Conservation (phyloP, 1,284 basidiomycete genomes). For the Phlebopus sp. region DNA sequence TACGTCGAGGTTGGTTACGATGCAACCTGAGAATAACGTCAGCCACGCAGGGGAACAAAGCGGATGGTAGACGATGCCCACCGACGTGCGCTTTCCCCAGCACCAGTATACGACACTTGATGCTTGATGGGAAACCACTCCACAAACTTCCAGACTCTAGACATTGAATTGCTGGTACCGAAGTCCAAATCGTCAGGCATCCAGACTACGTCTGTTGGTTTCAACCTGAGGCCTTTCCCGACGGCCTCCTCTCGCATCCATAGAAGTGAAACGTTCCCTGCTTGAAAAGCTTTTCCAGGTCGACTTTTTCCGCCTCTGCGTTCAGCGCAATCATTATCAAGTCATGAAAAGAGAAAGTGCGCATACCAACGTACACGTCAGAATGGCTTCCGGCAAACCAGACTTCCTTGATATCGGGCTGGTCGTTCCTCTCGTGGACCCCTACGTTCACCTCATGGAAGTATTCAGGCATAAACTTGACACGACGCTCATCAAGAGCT, state of each 20-base stretch:
- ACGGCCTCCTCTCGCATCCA: conserved; percentile 30
- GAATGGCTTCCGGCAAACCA: conserved; percentile 35
- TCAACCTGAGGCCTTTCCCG: conserved; percentile 18
- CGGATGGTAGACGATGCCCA: conserved; percentile 4
- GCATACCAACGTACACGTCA: conserved; percentile 26
- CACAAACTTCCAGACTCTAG: conserved; percentile 15
- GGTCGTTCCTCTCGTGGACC: not conserved
- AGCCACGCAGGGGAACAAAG: not conserved
- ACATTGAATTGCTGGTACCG: conserved; percentile 21
- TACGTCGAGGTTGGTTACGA: conserved; percentile 20
- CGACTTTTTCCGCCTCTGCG: conserved; percentile 19
- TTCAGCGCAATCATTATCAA: conserved; percentile 8
- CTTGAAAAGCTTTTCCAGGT: conserved; percentile 15
- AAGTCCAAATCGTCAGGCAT: conserved; percentile 24
- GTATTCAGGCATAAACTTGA: conserved; percentile 43
- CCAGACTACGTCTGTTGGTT: conserved; percentile 25
- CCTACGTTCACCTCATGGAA: conserved; percentile 26
- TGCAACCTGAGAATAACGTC: conserved; percentile 18
- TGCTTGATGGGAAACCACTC: conserved; percentile 29
- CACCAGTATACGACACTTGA: conserved; percentile 20
- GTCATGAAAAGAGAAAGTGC: not conserved
- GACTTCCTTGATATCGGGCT: conserved; percentile 27
- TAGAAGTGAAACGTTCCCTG: conserved; percentile 23
- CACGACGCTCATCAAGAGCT: conserved; percentile 39
- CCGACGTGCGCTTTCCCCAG: conserved; percentile 14